These are phyloP conservation scores for Ganoderma sp. DNA, from an alignment of 1,284 basidiomycete genomes.

Conservation along the genomic window DNA sequence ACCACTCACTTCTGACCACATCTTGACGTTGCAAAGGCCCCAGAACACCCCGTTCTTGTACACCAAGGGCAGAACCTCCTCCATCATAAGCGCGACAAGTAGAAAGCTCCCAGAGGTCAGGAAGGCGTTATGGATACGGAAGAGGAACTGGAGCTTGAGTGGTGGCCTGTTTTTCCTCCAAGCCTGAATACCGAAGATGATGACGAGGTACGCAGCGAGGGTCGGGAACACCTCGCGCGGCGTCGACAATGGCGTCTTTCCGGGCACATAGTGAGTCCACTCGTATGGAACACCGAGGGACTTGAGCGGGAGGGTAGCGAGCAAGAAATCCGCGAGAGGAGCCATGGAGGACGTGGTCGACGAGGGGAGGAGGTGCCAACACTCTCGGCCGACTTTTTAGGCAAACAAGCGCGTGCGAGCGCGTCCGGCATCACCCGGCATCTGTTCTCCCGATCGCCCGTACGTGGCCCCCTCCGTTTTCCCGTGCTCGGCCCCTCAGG, in stretches of 20 bases:
- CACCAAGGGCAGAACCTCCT: constrained; percentile 85
- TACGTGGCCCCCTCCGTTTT: neutral
- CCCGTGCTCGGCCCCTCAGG: constrained; percentile 3
- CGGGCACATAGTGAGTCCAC: constrained; percentile 72
- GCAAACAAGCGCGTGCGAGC: constrained; percentile 33
- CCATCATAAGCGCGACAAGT: constrained; percentile 85
- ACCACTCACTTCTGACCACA: constrained; percentile 83
- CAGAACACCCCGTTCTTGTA: constrained; percentile 75
- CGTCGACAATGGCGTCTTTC: constrained; percentile 83
- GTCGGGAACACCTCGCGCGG: constrained; percentile 71
- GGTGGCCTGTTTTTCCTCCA: constrained; percentile 83
- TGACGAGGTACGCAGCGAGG: constrained; percentile 82
- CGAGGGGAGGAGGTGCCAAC: constrained; percentile 31
- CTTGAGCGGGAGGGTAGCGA: constrained; percentile 56
- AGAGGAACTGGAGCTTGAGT: constrained; percentile 84
- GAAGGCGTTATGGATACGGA: constrained; percentile 92
- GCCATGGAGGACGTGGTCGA: constrained; percentile 57
- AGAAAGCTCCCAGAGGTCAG: constrained; percentile 84
- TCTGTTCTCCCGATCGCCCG: neutral
- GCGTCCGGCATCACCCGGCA: constrained; percentile 22
- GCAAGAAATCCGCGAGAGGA: constrained; percentile 72
- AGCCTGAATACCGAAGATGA: constrained; percentile 87
- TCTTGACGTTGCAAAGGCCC: constrained; percentile 77
- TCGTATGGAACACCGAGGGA: constrained; percentile 58
- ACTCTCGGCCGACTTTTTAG: constrained; percentile 36